Base-by-base conservation (phyloP, 1,284 basidiomycete genomes). In the Boletellus deceptivus region DNA sequence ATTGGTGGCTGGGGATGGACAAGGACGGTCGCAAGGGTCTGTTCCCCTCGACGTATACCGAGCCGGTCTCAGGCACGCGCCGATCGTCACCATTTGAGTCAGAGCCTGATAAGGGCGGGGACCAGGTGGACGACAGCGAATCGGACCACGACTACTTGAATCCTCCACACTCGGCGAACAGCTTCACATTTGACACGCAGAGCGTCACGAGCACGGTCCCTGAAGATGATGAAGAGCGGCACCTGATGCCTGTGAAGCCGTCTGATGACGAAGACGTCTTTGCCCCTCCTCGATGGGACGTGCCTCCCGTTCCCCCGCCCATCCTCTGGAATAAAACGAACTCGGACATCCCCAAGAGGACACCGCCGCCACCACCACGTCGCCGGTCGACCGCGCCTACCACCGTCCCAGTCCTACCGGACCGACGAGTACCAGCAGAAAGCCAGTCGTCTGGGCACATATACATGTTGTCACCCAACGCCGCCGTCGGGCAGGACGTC, bases 1-100 rank as follows among this genome's bases (percentile, higher is more conserved):
- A 83, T 49, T 94, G 91, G 91, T 91, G 87, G 84, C 80, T 91
- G 72, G 91, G 91, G 13, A 83, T 89, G 65, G 63, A 84, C 25
- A 70, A 73, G 41, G 63, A 64, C 45, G 88, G 87, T 14, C 75
- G 74, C 58, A 82, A 77, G 39, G 91, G 91, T 8, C 63, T 93
- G 37, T 93, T 93, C 76, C 91, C 91, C 0, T 77, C 78, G 3
- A 77, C 80, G 2, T 87, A 91, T 66, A 84, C 83, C 4, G 84
- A 89, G 58, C 70, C 76, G 24, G 61, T 76, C 48, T 60, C 70
- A 58, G 52, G 59, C 59, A 46, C 39, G n/a, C 50, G 16, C 53
- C 57, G 51, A 59, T 40, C 63, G 49, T 67, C 59, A 31, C 56
- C 52, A 11, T 62, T 65, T 50, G 59, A 49, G 41, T 45, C 52